Conservation (phyloP, 139 green algal genomes). For the Tetradesmus obliquus region DNA sequence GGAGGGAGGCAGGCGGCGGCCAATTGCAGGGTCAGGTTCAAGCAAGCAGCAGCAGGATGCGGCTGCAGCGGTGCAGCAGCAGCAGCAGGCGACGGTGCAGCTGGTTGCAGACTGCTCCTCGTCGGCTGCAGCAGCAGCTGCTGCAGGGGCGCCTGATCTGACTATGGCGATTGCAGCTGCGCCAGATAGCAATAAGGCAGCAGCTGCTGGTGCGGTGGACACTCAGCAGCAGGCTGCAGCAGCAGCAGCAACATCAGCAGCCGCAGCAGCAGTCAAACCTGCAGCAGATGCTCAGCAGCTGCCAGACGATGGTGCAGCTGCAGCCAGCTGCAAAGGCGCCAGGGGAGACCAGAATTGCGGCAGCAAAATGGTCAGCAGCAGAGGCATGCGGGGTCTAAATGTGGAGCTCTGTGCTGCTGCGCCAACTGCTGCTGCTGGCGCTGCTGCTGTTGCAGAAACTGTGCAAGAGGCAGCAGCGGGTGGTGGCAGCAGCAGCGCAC, state of each 20-base stretch:
- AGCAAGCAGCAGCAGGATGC: slow-evolving; percentile 1
- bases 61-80: neutral
- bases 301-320: neutral
- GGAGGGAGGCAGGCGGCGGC: neutral
- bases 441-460: neutral
- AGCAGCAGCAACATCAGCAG: neutral
- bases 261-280: neutral
- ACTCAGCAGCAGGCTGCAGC: neutral
- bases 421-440: neutral
- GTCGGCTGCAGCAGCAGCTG: neutral
- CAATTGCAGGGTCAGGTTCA: neutral
- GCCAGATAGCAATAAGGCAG: neutral
- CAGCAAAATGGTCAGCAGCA: slow-evolving; percentile 21
- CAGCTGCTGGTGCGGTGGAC: neutral
- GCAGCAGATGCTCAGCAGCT: slow-evolving; percentile 16
- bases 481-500: neutral
- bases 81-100: neutral
- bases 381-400: neutral
- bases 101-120: neutral
- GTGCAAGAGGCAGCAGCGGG: neutral
- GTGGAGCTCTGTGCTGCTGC: neutral
- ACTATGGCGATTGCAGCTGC: neutral
- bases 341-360: slow-evolving; percentile 19
- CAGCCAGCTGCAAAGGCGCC: slow-evolving; percentile 1
- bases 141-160: neutral